phyloP scores from a whole-genome alignment of 169 alveolate genomes.

The Plasmodium chabaudi region DNA sequence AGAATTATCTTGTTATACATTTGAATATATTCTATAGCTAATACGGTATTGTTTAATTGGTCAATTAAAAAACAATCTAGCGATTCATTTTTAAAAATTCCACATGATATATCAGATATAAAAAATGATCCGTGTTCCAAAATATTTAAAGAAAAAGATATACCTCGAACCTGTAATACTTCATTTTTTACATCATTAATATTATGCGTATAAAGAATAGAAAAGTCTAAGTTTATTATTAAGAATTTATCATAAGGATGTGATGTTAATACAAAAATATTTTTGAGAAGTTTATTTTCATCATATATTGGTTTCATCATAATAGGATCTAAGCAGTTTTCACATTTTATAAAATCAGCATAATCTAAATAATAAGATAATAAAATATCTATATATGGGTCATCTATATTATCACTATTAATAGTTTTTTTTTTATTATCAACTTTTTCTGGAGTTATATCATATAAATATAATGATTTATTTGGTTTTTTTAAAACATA shows the following conservation, averaged over 20 bases:
- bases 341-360: constrained; percentile 44
- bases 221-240: constrained; percentile 28
- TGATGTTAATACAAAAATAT: constrained; percentile 46
- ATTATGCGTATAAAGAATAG: constrained; percentile 13
- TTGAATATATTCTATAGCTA: constrained; percentile 41
- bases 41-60: constrained; percentile 46
- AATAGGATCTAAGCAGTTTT: constrained; percentile 50
- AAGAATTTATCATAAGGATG: constrained; percentile 30
- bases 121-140: constrained; percentile 46
- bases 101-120: constrained; percentile 55
- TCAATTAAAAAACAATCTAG: constrained; percentile 70
- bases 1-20: constrained; percentile 19
- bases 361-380: constrained; percentile 38
- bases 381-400: constrained; percentile 13
- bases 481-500: constrained; percentile 57
- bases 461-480: constrained; percentile 47
- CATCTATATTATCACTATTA: constrained; percentile 8
- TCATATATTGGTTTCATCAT: constrained; percentile 72
- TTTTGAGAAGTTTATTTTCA: constrained; percentile 42
- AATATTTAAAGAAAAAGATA: constrained; percentile 30
- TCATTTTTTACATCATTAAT: constrained; percentile 26
- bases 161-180: constrained; percentile 1
- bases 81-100: constrained; percentile 37
- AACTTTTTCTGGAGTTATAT: constrained; percentile 62
- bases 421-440: constrained; percentile 1